Conservation (phyloP, 345 rosid genomes). For the Corymbia maculata region DNA sequence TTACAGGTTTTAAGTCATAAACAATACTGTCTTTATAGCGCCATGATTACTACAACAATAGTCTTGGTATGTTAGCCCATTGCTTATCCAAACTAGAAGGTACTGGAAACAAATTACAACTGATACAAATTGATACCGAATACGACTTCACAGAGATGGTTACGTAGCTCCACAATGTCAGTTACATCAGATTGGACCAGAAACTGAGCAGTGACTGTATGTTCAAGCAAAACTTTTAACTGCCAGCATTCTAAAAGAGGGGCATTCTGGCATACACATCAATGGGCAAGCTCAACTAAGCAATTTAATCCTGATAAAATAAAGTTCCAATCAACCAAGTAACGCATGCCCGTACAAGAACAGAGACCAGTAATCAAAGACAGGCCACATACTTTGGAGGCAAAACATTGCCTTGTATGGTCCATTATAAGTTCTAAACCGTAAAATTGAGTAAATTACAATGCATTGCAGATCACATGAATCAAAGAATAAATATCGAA, state of each 20-base stretch:
- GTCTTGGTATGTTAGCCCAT: neutral
- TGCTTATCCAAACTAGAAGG: neutral
- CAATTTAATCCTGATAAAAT: neutral
- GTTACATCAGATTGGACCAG: neutral
- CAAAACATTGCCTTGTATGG: neutral
- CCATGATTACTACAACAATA: neutral
- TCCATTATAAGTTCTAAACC: neutral
- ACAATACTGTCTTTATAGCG: neutral
- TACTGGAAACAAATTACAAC: neutral
- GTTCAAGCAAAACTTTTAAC: neutral
- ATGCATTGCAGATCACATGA: neutral
- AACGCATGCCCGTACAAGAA: neutral
- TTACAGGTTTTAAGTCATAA: neutral
- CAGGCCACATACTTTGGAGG: neutral
- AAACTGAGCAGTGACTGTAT: neutral
- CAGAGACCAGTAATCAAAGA: neutral
- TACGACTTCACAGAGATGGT: neutral
- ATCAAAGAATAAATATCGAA: neutral
- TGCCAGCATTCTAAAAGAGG: neutral
- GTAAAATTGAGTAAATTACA: neutral
- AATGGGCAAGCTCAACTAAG: neutral
- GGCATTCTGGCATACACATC: neutral
- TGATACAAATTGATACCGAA: neutral
- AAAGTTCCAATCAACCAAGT: neutral
- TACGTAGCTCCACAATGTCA: neutral